Evolutionary conservation across 2,329 filamentous ascomycete species (phyloP).

Genomic region (Zasmidium cellare): DNA sequence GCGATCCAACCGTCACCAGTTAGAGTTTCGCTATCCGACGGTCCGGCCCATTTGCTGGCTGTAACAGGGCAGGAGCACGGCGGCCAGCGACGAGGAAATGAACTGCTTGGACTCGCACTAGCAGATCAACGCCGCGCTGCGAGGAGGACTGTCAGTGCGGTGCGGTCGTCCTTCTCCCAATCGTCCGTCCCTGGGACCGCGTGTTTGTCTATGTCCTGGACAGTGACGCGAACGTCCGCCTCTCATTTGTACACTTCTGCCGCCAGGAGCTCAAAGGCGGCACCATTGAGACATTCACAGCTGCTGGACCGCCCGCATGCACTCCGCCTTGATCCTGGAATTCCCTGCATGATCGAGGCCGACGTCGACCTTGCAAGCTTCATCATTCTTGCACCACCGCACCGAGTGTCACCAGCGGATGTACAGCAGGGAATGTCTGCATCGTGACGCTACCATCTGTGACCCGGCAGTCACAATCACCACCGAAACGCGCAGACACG

Average conservation of each 20-base stretch:
- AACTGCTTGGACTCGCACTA: too few relatives aligned
- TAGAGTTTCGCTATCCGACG: too few relatives aligned
- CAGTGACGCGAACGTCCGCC: not conserved
- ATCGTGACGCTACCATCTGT: not conserved
- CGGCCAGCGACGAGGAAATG: too few relatives aligned
- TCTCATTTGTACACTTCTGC: not conserved
- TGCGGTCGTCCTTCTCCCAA: too few relatives aligned
- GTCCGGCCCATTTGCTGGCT: too few relatives aligned
- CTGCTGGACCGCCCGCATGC: not conserved
- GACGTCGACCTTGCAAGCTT: not conserved
- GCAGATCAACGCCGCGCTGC: too few relatives aligned
- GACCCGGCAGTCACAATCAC: not conserved
- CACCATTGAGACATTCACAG: not conserved
- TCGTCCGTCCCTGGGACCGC: too few relatives aligned
- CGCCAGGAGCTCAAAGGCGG: not conserved
- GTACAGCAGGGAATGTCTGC: not conserved
- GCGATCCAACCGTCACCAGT: too few relatives aligned
- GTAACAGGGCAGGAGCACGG: too few relatives aligned
- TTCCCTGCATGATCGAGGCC: constrained; percentile 6
- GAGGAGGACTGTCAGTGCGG: too few relatives aligned
- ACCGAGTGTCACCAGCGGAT: not conserved
- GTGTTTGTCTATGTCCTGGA: too few relatives aligned
- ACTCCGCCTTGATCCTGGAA: not conserved
- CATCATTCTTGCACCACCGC: not conserved
- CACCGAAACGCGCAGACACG: not conserved